Base-by-base conservation (phyloP, 2,329 filamentous ascomycete genomes). In the Cordyceps militaris region DNA sequence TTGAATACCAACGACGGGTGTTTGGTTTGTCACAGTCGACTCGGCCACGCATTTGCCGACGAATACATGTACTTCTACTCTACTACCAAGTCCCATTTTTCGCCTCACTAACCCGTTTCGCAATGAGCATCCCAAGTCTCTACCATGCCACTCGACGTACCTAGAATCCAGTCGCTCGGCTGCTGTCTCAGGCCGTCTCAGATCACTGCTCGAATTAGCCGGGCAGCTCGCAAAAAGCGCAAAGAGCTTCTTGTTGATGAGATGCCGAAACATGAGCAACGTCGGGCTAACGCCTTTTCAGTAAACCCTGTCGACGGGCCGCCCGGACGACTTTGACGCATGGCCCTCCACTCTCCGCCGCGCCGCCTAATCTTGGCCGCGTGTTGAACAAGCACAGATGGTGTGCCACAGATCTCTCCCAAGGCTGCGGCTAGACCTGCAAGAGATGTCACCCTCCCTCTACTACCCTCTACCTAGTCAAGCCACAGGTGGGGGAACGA, bases 341-440 rank as follows among this genome's bases (percentile, higher is more conserved):
- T 34, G 36, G 26, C 42, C 43, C 42, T 36, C n/a, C 51, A 32
- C 23, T 28, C 43, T 38, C 28, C 36, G 43, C 61, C 48, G 53
- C 55, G 47, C 59, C 63, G 61, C 47, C 46, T 36, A 57, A 57
- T 51, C 36, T 51, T 44, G 55, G 24, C 53, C 47, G 46, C 38
- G n/a, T 21, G 56, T 58, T 58, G 38, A 52, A 60, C 61, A 65
- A 69, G 66, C 66, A 69, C 66, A 73, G 70, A 72, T 73, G 70
- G 69, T 63, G 71, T 73, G 61, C 64, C 68, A 73, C 71, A 73
- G 70, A 74, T 73, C 70, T 72, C 16, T 40, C 21, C 34, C 34
- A 38, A 16, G 14, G 28, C 30, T 56, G 52, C 52, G 23, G 43
- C 52, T 47, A 28, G 42, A n/a, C 34, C 34, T 48, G 52, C 43